These are phyloP conservation scores for Pythium guiyangense DNA, from an alignment of 352 stramenopile species.

Conservation along the genomic window DNA sequence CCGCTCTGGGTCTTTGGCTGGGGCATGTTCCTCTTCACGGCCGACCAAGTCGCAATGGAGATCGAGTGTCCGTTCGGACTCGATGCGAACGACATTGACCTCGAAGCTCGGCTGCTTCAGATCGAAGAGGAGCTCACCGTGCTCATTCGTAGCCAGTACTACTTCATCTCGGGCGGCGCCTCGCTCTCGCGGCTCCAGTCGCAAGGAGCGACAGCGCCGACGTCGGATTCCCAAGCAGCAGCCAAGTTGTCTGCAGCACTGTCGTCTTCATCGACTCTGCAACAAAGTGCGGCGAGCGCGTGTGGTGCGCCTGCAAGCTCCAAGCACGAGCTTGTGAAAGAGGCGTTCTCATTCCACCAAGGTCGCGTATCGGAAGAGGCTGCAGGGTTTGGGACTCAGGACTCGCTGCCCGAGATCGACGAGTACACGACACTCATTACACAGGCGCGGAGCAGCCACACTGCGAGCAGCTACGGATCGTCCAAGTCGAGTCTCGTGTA, in stretches of 20 bases:
- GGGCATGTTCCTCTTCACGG: slow-evolving; percentile 79
- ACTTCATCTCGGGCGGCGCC: slow-evolving; percentile 62
- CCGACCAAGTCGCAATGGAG: slow-evolving; percentile 78
- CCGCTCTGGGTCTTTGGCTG: slow-evolving; percentile 78
- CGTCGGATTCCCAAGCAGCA: background rate
- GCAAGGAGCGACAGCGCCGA: slow-evolving; percentile 1
- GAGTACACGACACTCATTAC: slow-evolving; percentile 68
- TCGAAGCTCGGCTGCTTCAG: slow-evolving; percentile 63
- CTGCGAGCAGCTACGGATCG: slow-evolving; percentile 17
- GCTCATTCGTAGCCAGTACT: slow-evolving; percentile 76
- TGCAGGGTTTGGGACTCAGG: slow-evolving; percentile 21
- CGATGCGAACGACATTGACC: slow-evolving; percentile 79
- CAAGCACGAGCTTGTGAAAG: slow-evolving; percentile 15
- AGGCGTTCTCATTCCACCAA: slow-evolving; percentile 68
- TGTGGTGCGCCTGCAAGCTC: background rate
- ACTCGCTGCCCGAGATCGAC: slow-evolving; percentile 69
- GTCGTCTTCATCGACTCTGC: background rate
- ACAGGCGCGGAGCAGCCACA: slow-evolving; percentile 12
- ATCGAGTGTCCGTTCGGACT: slow-evolving; percentile 81
- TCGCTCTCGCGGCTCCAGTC: slow-evolving; percentile 14
- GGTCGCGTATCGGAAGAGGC: slow-evolving; percentile 46
- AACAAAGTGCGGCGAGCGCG: background rate
- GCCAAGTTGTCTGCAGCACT: background rate
- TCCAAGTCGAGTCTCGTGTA: slow-evolving; percentile 16
- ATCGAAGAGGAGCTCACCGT: slow-evolving; percentile 83